Base-by-base conservation (phyloP, 176 grass and related monocot genomes). In the Oryza longistaminata region DNA sequence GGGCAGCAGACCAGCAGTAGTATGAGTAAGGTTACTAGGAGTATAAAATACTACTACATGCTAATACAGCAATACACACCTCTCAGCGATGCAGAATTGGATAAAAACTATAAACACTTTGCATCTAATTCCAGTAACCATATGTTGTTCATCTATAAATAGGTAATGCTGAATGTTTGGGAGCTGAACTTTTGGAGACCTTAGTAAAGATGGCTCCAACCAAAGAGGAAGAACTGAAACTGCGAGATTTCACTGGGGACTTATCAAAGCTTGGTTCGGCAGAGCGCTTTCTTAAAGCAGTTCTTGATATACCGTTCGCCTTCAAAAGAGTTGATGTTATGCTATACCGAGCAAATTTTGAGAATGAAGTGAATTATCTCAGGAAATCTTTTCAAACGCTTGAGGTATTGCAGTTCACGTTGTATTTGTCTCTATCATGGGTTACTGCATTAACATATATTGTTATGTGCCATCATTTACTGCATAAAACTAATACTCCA, bases 181-280 rank as follows among this genome's bases (percentile, higher is more conserved):
- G 96, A 29, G 67, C 86, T 49, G 96, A 96, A 68, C 87, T 94
- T 60, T 85, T 99, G 89, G 96, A 99, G 92, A 99, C 96, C 64
- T 89, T 99, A 71, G 93, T 92, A 64, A 99, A 99, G 90, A 96
- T 99, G 96, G 93, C 96, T 87, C 96, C 96, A 35, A 99, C 96
- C 5, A 99, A 96, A 85, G 93, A 99, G 71, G 96, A 99, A 91
- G 96, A 99, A 85, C 49, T 92, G 55, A 94, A 91, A 73, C 91
- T 99, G 45, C 87, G 76, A 46, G 90, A 91, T 19, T 99, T 85
- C 62, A 81, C 83, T n/a, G 93, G 91, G 31, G 93, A 99, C 79
- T 76, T 86, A 81, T 94, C 91, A 27, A 99, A 91, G 71, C 93
- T 99, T 74, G 90, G 91, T 26, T 94, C 93, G 0, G 90, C 90